These are phyloP conservation scores for Magnusiomyces clavatus DNA, from an alignment of 1,139 yeast genomes.

Conservation along the genomic window DNA sequence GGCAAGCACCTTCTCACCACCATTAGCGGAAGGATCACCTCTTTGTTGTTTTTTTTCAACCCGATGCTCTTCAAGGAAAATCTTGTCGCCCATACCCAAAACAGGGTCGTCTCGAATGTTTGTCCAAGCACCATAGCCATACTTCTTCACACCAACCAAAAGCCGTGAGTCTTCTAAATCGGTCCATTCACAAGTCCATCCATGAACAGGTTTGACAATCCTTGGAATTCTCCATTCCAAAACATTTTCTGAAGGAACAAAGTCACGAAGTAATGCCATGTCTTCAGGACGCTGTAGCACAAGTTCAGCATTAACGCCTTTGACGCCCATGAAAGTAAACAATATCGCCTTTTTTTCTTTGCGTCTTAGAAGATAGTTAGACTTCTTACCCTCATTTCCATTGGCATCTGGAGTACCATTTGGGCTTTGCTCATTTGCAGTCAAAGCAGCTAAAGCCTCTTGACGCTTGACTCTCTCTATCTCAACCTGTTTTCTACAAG, in stretches of 20 bases:
- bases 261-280: constrained; percentile 53
- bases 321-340: constrained; percentile 84
- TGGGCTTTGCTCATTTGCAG: constrained; percentile 27
- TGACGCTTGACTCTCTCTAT: constrained; percentile 64
- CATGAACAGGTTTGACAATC: constrained; percentile 72
- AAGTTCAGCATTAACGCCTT: constrained; percentile 85
- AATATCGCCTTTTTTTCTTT: constrained; percentile 82
- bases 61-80: constrained; percentile 48
- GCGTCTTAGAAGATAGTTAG: constrained; percentile 36
- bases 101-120: constrained; percentile 94
- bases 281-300: constrained; percentile 77
- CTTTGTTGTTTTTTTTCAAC: constrained; percentile 37
- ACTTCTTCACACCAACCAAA: constrained; percentile 77
- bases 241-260: constrained; percentile 45
- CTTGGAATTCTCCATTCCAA: constrained; percentile 46
- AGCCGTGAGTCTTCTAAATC: constrained; percentile 78
- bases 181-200: constrained; percentile 89
- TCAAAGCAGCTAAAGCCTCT: constrained; percentile 46
- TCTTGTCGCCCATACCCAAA: constrained; percentile 75
- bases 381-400: neutral
- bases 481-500: constrained; percentile 54
- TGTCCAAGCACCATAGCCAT: constrained; percentile 95
- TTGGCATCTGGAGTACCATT: neutral
- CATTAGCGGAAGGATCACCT: constrained; percentile 29
- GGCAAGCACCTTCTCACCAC: constrained; percentile 14